Conservation (phyloP, 345 rosid genomes). For the Salix arbutifolia region DNA sequence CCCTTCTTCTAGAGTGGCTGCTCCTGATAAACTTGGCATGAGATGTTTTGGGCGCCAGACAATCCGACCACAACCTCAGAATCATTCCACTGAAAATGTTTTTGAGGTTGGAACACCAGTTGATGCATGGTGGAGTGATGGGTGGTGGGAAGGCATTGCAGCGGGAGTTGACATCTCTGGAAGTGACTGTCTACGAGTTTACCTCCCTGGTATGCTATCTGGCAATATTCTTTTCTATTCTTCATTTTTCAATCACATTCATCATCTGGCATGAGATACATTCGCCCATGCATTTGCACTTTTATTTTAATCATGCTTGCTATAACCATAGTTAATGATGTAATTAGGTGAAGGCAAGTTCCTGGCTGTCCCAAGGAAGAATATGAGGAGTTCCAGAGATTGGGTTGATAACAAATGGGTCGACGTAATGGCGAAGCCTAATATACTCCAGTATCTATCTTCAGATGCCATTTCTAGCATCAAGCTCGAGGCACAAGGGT, state of each 20-base stretch:
- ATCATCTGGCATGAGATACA: constrained; percentile 1
- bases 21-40: constrained; percentile 80
- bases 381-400: constrained; percentile 71
- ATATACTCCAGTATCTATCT: constrained; percentile 39
- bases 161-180: constrained; percentile 31
- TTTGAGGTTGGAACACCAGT: constrained; percentile 62
- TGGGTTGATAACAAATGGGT: constrained; percentile 78
- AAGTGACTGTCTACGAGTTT: constrained; percentile 50
- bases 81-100: constrained; percentile 26
- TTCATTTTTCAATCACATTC: neutral
- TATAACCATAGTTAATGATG: constrained; percentile 14
- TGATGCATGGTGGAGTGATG: constrained; percentile 99
- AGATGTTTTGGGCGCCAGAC: constrained; percentile 66
- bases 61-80: constrained; percentile 61
- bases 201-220: constrained; percentile 60
- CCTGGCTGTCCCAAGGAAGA: constrained; percentile 50
- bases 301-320: neutral
- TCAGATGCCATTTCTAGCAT: neutral
- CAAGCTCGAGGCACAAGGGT: neutral
- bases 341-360: constrained; percentile 61
- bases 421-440: constrained; percentile 55
- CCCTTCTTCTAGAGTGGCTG: constrained; percentile 62
- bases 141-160: constrained; percentile 99
- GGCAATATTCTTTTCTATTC: neutral
- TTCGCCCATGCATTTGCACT: neutral